phyloP scores from a whole-genome alignment of 1,139 yeast species.

The Suhomyces choctaworum region DNA sequence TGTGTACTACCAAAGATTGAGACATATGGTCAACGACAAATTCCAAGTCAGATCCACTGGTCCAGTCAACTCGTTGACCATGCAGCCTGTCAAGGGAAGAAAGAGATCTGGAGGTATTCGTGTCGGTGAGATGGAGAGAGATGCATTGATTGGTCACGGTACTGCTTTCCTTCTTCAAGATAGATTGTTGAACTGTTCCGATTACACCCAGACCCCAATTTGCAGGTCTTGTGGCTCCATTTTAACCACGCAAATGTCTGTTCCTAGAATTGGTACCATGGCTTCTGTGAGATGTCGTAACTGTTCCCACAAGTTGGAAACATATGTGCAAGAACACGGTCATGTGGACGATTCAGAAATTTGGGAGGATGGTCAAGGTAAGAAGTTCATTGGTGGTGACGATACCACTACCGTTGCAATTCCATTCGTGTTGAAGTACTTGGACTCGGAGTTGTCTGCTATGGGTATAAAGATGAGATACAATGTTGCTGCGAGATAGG shows the following conservation, averaged over 20 bases:
- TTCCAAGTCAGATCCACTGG: slow-evolving; percentile 99
- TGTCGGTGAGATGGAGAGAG: slow-evolving; percentile 99
- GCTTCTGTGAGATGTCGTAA: slow-evolving; percentile 86
- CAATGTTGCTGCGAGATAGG: slow-evolving; percentile 46
- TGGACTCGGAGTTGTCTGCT: slow-evolving; percentile 94
- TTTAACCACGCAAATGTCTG: slow-evolving; percentile 83
- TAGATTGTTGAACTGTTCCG: slow-evolving; percentile 92
- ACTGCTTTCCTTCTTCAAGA: slow-evolving; percentile 96
- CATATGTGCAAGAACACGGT: slow-evolving; percentile 36
- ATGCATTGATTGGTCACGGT: slow-evolving; percentile 98
- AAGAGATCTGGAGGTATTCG: slow-evolving; percentile 99
- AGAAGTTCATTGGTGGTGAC: slow-evolving; percentile 86
- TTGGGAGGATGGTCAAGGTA: slow-evolving; percentile 98
- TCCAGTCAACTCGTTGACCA: slow-evolving; percentile 92
- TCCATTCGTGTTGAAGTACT: slow-evolving; percentile 92
- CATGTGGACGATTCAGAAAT: slow-evolving; percentile 71
- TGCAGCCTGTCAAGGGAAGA: slow-evolving; percentile 99
- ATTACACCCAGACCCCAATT: slow-evolving; percentile 85
- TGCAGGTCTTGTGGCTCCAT: slow-evolving; percentile 95
- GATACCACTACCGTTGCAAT: slow-evolving; percentile 92
- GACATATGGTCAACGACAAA: slow-evolving; percentile 99
- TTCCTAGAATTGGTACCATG: slow-evolving; percentile 83
- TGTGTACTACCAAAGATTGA: slow-evolving; percentile 95
- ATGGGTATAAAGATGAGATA: slow-evolving; percentile 96
- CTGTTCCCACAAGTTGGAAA: slow-evolving; percentile 70